Evolutionary conservation across 257 asterid genomes (phyloP), one percentile per base, ranked within the genome.

Genomic region (Solanum verrucosum): DNA sequence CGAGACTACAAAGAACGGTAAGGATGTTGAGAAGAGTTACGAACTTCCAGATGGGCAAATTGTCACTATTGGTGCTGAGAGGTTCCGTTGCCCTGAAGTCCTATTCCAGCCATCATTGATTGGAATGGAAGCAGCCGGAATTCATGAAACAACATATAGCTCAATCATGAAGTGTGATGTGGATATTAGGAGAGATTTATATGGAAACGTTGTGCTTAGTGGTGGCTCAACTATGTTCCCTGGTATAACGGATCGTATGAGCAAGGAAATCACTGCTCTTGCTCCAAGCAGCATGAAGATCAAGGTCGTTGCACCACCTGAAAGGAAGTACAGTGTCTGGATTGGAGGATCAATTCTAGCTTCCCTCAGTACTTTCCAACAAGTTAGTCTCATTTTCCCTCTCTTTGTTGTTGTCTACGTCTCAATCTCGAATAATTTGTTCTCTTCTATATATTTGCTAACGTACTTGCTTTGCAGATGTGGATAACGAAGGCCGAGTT

Each of bases 51-150:
- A 60, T 59, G 86, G 67, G 23, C 29, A 87, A 20, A n/a, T 77
- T 1, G 21, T 40, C 78, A 87, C 56, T 18, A 42, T 84, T 34
- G 78, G 84, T 7, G 25, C 52, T 33, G 90, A 88, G 77, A 88
- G 90, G 81, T 84, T 88, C 67, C 84, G 85, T 14, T 87, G 87
- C 67, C 84, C 87, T 65, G 89, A 83, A 33, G 63, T 73, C 74
- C 84, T 88, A 37, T 88, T 88, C 84, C 90, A 73, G 23, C 84
- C 84, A 8, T 70, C 90, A 71, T 71, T 83, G 20, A 68, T 56
- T 83, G 85, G 89, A 11, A 87, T 42, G 74, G 86, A 87, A 44
- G 75, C 40, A 14, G n/a, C 21, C 4, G 88, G 90, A 56, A 73
- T 88, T 72, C 88, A 88, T 38, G 90, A 84, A 70, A 63, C 44